Evolutionary conservation across 2,329 filamentous ascomycete genomes (phyloP).

Genomic region (Verticillium nubilum): DNA sequence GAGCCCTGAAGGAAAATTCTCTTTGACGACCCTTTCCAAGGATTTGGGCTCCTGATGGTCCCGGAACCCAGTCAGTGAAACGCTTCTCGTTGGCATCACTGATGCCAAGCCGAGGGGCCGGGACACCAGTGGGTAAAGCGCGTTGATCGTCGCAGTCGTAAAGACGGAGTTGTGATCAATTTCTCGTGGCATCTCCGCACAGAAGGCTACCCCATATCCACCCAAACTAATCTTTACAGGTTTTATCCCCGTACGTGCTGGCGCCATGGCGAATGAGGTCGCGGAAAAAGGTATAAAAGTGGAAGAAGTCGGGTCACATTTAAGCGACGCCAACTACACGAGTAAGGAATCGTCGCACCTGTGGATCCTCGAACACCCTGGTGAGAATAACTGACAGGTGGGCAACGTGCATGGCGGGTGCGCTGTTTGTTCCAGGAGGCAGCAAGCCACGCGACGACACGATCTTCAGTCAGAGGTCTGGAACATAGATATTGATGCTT

Average conservation of each 20-base stretch:
- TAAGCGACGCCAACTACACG: not conserved
- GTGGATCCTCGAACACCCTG: not conserved
- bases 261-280: not conserved
- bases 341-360: not conserved
- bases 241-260: not conserved
- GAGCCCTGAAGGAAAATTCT: no score
- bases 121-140: not conserved
- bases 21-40: no score
- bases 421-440: not conserved
- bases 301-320: not conserved
- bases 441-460: not conserved
- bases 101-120: not conserved
- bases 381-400: not conserved
- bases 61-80: no score
- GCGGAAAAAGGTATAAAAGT: not conserved
- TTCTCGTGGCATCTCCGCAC: not conserved
- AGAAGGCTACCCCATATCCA: not conserved
- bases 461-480: no score
- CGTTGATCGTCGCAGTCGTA: not conserved
- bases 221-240: not conserved
- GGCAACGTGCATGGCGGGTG: not conserved
- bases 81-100: no score
- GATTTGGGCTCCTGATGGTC: no score
- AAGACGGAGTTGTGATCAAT: not conserved
- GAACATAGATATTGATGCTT: no score